Base-by-base conservation (phyloP, 768 basidiomycete species). In the Asterophora lycoperdoides region DNA sequence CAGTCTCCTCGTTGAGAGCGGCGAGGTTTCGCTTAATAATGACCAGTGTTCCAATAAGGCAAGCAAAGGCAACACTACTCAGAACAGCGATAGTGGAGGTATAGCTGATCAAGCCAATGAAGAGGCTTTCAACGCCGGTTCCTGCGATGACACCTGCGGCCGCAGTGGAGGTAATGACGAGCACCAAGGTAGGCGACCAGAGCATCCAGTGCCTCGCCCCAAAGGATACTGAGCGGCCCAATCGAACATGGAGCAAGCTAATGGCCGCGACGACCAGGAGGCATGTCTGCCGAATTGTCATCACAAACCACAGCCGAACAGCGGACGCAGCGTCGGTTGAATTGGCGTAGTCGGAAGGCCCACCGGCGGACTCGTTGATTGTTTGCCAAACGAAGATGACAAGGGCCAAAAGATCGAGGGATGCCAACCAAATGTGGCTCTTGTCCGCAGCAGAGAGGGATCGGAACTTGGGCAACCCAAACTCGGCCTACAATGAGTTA, bases 121-220 rank as follows among this genome's bases (percentile, higher is more conserved):
- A 87, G 40, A 88, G 67, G 52, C 70, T 79, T 14, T 69, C 57
- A 41, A 82, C 64, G 26, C 74, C 76, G 8, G 76, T 72, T 14
- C 71, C 76, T 7, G 85, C 72, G 20, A 89, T 63, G 10, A 83
- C 69, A 20, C 76, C 81, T 0, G 81, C 79, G 20, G 83, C 64
- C 14, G 74, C 70, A 9, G 84, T 86, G 4, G 85, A 84, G 0
- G 77, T 73, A 19, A 72, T 53, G 23, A 73, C 69, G 8, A 88
- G 65, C 45, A 85, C 53, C 9, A 80, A 47, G 2, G 78, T 79
- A 1, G 87, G 87, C 8, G 71, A 75, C 83, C 83, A 87, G 29
- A 89, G 60, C 74, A 85, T 79, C 82, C 83, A 86, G 53, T 89
- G 84, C 42, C 68, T 80, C n/a, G 60, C 53, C 11, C 87, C 86